phyloP scores from a whole-genome alignment of 352 stramenopile genomes.

The Phytophthora pluvialis region DNA sequence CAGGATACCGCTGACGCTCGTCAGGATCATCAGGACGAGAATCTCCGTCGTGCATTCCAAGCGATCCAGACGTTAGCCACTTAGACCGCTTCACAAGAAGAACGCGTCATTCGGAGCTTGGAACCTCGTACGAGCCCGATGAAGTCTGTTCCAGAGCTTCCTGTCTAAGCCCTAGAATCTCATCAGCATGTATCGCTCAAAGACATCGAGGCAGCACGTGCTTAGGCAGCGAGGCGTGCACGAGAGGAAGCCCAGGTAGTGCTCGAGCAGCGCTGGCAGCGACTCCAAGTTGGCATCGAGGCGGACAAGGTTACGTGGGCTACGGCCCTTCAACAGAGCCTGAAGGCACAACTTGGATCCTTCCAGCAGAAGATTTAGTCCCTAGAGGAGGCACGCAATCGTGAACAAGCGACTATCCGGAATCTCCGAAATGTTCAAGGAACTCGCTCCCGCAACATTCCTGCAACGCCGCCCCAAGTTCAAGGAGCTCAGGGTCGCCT shows the following conservation, averaged over 20 bases:
- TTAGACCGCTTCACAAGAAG: neutral
- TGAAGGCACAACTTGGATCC: neutral
- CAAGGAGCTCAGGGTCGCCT: neutral
- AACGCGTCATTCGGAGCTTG: neutral
- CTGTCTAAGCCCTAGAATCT: neutral
- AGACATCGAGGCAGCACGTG: too few species aligned
- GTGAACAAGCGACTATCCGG: neutral
- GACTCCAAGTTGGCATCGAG: too few species aligned
- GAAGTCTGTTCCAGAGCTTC: neutral
- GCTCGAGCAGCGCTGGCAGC: neutral
- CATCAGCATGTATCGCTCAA: too few species aligned
- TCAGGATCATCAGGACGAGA: neutral
- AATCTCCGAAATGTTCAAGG: neutral
- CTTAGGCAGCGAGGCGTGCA: too few species aligned
- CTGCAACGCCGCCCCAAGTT: neutral
- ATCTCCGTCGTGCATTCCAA: neutral
- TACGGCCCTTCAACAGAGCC: neutral
- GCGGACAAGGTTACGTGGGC: neutral
- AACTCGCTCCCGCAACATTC: neutral
- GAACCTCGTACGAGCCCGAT: neutral
- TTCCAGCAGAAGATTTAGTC: neutral
- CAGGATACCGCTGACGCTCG: neutral
- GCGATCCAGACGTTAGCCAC: neutral
- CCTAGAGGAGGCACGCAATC: neutral
- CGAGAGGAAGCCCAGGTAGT: neutral